Evolutionary conservation across 2,329 filamentous ascomycete species (phyloP).

Genomic region (Aureobasidium sp.): DNA sequence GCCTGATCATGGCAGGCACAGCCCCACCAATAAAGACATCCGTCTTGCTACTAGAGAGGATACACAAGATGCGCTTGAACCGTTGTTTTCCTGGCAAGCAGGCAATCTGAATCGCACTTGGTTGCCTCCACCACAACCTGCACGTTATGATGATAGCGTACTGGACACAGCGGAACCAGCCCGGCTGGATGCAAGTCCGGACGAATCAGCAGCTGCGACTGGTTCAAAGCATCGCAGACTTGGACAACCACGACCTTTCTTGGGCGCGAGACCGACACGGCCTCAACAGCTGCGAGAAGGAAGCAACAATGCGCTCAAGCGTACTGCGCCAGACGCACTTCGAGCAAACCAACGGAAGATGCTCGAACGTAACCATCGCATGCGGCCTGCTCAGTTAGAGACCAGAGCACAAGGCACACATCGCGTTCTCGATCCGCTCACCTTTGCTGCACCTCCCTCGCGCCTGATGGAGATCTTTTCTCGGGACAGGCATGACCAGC

Average conservation of each 20-base stretch:
- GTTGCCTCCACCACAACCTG: not conserved
- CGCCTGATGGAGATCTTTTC: conserved; percentile 25
- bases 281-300: not conserved
- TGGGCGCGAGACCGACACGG: not conserved
- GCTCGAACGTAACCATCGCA: conserved; percentile 15
- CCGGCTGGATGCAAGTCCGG: not conserved
- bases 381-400: conserved; percentile 19
- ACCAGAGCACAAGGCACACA: not conserved
- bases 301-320: not conserved
- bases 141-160: too few species aligned
- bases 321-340: not conserved
- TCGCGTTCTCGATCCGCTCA: conserved; percentile 11
- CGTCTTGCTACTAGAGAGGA: conserved; percentile 58
- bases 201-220: not conserved
- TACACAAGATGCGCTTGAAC: conserved; percentile 58
- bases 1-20: conserved; percentile 55
- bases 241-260: not conserved
- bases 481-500: conserved; percentile 24
- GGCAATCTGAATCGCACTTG: conserved; percentile 41
- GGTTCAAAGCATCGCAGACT: not conserved
- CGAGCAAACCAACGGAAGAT: not conserved
- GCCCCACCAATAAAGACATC: conserved; percentile 58
- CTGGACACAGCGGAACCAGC: not conserved
- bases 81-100: conserved; percentile 57
- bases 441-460: conserved; percentile 15